phyloP scores from a whole-genome alignment of 2,329 filamentous ascomycete genomes.

The Pezicula carpinea region DNA sequence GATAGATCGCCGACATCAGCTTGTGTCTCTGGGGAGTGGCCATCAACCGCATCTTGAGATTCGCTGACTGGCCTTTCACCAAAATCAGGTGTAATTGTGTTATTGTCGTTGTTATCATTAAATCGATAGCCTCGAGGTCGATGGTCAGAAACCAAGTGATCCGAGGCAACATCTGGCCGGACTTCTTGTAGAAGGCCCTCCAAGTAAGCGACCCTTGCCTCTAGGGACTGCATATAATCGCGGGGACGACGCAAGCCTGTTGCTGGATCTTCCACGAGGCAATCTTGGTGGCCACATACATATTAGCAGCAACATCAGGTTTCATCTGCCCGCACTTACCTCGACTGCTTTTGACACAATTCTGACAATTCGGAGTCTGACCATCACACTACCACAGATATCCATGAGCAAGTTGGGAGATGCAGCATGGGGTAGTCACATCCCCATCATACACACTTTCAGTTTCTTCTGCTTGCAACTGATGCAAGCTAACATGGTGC shows the following conservation, averaged over 20 bases:
- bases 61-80: too few species aligned
- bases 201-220: slow-evolving; percentile 25
- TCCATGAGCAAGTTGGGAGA: too few species aligned
- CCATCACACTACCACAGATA: slow-evolving; percentile 18
- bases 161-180: slow-evolving; percentile 23
- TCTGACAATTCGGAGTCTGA: slow-evolving; percentile 24
- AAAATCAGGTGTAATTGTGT: too few species aligned
- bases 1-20: slow-evolving; percentile 13
- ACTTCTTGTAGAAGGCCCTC: slow-evolving; percentile 27
- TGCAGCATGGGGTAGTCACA: not conserved
- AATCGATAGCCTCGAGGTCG: too few species aligned
- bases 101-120: too few species aligned
- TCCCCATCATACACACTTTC: slow-evolving; percentile 13
- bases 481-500: slow-evolving; percentile 24
- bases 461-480: slow-evolving; percentile 24
- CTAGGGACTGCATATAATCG: slow-evolving; percentile 29
- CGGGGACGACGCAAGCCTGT: slow-evolving; percentile 29
- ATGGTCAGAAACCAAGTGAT: slow-evolving; percentile 9
- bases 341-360: slow-evolving; percentile 19
- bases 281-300: slow-evolving; percentile 17
- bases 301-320: too few species aligned
- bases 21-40: too few species aligned
- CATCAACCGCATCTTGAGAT: too few species aligned
- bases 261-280: slow-evolving; percentile 32
- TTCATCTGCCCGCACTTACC: slow-evolving; percentile 4